Percentiles rank a stretch among this genome's conserved stretches.
Conservation (phyloP, 305 asterid species). For the Andrographis paniculata region DNA sequence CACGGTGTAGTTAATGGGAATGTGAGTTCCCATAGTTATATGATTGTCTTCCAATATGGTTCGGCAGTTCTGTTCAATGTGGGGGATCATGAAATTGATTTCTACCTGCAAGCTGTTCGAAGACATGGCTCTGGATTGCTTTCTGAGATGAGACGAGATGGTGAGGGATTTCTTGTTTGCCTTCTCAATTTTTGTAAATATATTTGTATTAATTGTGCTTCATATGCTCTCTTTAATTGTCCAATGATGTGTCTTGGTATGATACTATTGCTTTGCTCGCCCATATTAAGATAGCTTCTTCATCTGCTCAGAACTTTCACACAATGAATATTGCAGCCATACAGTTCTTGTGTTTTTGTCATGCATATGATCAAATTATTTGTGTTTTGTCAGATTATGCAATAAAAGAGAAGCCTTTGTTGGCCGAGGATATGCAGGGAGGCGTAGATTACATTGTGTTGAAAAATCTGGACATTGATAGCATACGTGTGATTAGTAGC, state of each 20-base stretch:
- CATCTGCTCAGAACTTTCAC: not conserved
- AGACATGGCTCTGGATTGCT: slow-evolving; percentile 81
- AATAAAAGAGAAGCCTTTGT: slow-evolving; percentile 80
- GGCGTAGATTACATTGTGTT: slow-evolving; percentile 79
- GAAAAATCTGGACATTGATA: slow-evolving; percentile 73
- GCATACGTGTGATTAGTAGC: slow-evolving; percentile 80
- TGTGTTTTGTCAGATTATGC: slow-evolving; percentile 59
- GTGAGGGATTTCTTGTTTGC: slow-evolving; percentile 28
- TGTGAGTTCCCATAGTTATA: slow-evolving; percentile 40
- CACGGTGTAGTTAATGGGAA: slow-evolving; percentile 27
- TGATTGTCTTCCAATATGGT: slow-evolving; percentile 94
- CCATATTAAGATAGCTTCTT: too few species aligned
- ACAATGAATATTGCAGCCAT: not conserved
- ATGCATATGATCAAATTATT: too few species aligned
- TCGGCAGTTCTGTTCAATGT: slow-evolving; percentile 83
- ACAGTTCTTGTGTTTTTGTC: too few species aligned
- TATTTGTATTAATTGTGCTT: not conserved
- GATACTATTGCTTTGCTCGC: not conserved
- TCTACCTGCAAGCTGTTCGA: slow-evolving; percentile 57
- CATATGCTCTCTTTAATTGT: too few species aligned
- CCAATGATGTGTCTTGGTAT: not conserved
- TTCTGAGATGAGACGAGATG: slow-evolving; percentile 80
- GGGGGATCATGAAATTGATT: slow-evolving; percentile 76
- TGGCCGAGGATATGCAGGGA: slow-evolving; percentile 89
- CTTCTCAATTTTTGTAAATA: not conserved